A percentile compares a stretch with the other conserved stretches of the same genome.
phyloP scores from a whole-genome alignment of 2,329 filamentous ascomycete genomes.

The Scedosporium boydii region DNA sequence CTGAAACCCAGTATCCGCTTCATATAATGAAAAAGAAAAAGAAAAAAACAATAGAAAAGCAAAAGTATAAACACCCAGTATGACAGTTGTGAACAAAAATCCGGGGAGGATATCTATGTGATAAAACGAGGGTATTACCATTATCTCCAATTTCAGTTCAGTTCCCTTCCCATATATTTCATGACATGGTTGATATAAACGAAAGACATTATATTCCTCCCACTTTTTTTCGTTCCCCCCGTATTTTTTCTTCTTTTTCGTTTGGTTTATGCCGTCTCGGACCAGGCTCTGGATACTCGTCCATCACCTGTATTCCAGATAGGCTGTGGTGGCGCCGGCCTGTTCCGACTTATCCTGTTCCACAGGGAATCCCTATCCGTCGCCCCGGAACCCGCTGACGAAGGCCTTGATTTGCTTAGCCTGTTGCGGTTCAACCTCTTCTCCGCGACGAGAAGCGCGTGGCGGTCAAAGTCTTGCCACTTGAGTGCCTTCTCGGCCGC shows the following conservation, averaged over 20 bases:
- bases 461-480: constrained; percentile 4
- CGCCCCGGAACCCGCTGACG: background rate
- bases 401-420: constrained; percentile 4
- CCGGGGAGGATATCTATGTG: background rate
- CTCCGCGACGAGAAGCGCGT: background rate
- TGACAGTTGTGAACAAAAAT: background rate
- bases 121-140: background rate
- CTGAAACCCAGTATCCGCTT: background rate
- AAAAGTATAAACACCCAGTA: background rate
- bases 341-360: background rate
- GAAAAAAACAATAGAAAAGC: background rate
- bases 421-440: background rate
- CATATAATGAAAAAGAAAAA: background rate
- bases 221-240: background rate
- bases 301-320: constrained; percentile 4
- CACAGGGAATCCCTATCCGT: constrained; percentile 2
- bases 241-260: background rate
- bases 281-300: constrained; percentile 5
- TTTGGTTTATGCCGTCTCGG: background rate
- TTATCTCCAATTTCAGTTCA: background rate
- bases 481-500: background rate
- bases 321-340: background rate
- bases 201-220: background rate
- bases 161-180: background rate
- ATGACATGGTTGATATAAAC: background rate